Evolutionary conservation across 1,284 basidiomycete genomes (phyloP), one percentile per base, ranked within the genome.

Genomic region (Sporisorium exsertum): DNA sequence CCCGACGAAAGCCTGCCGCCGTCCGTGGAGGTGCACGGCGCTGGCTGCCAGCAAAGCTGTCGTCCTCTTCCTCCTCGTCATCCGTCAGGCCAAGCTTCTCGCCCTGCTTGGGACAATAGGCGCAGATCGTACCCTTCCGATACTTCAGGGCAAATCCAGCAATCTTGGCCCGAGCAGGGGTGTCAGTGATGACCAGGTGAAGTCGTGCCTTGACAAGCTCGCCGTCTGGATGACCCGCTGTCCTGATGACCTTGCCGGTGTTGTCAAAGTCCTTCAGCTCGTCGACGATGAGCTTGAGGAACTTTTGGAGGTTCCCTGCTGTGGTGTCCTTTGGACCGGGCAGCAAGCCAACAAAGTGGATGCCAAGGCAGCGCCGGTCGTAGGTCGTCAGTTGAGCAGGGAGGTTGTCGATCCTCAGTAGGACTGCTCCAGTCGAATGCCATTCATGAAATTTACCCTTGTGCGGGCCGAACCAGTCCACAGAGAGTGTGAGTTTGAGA

Each of bases 401-500:
- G 2, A 61, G 9, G 42, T 61, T 61, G 29, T 61, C 59, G 10
- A 61, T 53, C 16, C 51, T 24, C 20, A 61, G 43, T 3, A 61
- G 50, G 3, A 61, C 15, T 1, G 42, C 35, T 10, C 59, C 42
- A 13, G 20, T 61, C 20, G 51, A 53, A 40, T 61, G 51, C 27
- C 29, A 53, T 3, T 35, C 40, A 8, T 12, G 20, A 26, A 29
- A 54, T 2, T 24, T 12, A 1, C 59, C 59, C 27, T 61, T 52
- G 59, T 29, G 29, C 15, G 42, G 32, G 2, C 50, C 29, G 22
- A 61, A 61, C 59, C 59, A 61, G 42, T 61, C 51, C 7, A 61
- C 42, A 7, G 29, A 61, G 18, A 61, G 51, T 24, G 51, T 61
- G 51, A 61, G 24, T 51, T 61, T 61, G 59, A 61, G 35, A 35